phyloP scores from a whole-genome alignment of 2,329 filamentous ascomycete genomes.

The Xylaria sp. region DNA sequence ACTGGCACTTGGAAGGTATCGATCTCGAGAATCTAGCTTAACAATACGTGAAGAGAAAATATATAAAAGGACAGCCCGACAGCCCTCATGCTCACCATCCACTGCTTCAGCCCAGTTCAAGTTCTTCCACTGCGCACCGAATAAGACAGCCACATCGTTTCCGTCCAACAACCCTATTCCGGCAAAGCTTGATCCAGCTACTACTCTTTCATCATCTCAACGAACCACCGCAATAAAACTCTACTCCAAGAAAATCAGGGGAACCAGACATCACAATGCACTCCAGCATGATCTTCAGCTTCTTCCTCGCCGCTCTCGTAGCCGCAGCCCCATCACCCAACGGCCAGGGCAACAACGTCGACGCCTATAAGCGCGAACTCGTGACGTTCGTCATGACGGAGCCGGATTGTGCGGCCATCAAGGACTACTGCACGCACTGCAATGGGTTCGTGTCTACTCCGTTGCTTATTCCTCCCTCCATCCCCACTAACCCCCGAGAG shows the following conservation, averaged over 20 bases:
- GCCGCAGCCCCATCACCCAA: constrained; percentile 31
- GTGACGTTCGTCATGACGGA: constrained; percentile 26
- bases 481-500: too few species aligned
- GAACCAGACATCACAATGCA: constrained; percentile 35
- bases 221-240: not conserved
- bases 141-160: not conserved
- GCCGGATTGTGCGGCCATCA: constrained; percentile 40
- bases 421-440: constrained; percentile 43
- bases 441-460: constrained; percentile 29
- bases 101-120: not conserved
- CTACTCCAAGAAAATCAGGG: not conserved
- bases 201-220: not conserved
- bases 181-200: not conserved
- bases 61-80: constrained; percentile 17
- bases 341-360: not conserved
- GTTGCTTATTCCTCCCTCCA: not conserved
- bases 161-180: not conserved
- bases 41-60: not conserved
- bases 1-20: too few species aligned
- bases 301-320: constrained; percentile 39
- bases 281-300: constrained; percentile 26
- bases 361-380: not conserved
- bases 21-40: not conserved
- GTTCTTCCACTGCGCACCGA: not conserved
- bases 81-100: not conserved